Base-by-base conservation (phyloP, 2,329 filamentous ascomycete genomes). In the Didymella lethalis region DNA sequence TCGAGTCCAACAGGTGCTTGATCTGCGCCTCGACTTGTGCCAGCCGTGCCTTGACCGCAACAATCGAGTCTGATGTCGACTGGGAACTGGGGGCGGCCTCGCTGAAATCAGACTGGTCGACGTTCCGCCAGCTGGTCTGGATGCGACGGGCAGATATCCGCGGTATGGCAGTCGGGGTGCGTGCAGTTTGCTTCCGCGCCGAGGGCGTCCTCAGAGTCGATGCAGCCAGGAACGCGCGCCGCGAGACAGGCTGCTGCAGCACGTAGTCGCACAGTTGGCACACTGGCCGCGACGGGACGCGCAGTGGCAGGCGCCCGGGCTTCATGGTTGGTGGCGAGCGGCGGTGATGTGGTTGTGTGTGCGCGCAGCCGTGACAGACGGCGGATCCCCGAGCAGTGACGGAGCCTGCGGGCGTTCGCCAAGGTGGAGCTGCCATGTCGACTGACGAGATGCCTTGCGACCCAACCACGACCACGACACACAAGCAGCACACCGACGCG, bases 261-360 rank as follows among this genome's bases (percentile, higher is more conserved):
- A 74, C 67, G 64, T 67, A 71, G 57, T 72, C 70, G 65, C 74
- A 76, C 59, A 74, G 59, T 57, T 75, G 73, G 62, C 74, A 76
- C 16, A 73, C 60, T 38, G 70, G 66, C 61, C 70, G 73, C 62
- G 74, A 61, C 18, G 47, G 69, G 34, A 63, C 54, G 57, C 73
- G 73, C 59, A 73, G 53, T 59, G 72, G 64, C 57, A 72, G 59
- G 31, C 57, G 48, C 28, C 59, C 62, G 49, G 72, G 65, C 54
- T 74, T 71, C 74, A 76, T 76, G 52, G 66, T 54, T 61, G 47
- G 46, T 26, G 58, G 49, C 34, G 44, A 18, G 18, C 18, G 18
- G 45, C 28, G 36, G 52, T 38, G 41, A 36, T 36, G 50, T 43
- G 16, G 44, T n/a, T 25, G 41, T 36, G 47, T 43, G 16, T 48